Conservation (phyloP, 1,284 basidiomycete species). For the Naganishia cerealis region DNA sequence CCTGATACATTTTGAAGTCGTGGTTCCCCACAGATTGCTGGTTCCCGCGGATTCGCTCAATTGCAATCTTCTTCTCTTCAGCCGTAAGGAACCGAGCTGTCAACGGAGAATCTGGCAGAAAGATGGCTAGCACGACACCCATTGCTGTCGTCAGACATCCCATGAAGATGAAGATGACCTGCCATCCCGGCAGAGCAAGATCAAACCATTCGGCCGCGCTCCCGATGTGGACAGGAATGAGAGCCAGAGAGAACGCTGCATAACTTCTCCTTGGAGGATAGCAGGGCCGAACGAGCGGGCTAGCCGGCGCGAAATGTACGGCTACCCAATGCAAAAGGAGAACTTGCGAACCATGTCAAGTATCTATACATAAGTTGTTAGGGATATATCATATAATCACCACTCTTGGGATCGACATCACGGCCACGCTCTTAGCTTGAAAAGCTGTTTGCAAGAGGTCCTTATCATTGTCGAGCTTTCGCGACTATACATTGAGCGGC, state of each 20-base stretch:
- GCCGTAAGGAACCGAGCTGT: slow-evolving; percentile 48
- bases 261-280: background rate
- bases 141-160: slow-evolving; percentile 35
- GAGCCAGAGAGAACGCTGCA: background rate
- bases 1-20: slow-evolving; percentile 73
- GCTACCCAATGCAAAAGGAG: background rate
- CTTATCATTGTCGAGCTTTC: no score
- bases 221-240: background rate
- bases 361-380: background rate
- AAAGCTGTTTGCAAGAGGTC: no score
- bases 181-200: slow-evolving; percentile 36
- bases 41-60: slow-evolving; percentile 53
- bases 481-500: no score
- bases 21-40: slow-evolving; percentile 53
- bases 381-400: slow-evolving; percentile 7
- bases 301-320: background rate
- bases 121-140: slow-evolving; percentile 32
- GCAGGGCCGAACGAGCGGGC: background rate
- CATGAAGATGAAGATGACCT: slow-evolving; percentile 39
- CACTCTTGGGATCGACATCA: background rate
- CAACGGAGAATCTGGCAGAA: slow-evolving; percentile 48
- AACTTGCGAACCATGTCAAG: slow-evolving; percentile 4
- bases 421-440: no score
- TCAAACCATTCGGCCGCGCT: slow-evolving; percentile 46
- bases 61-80: slow-evolving; percentile 47